A percentile compares a stretch with the other conserved stretches of the same genome.
phyloP scores from a whole-genome alignment of 139 green algal genomes.

The Gonium pectorale region DNA sequence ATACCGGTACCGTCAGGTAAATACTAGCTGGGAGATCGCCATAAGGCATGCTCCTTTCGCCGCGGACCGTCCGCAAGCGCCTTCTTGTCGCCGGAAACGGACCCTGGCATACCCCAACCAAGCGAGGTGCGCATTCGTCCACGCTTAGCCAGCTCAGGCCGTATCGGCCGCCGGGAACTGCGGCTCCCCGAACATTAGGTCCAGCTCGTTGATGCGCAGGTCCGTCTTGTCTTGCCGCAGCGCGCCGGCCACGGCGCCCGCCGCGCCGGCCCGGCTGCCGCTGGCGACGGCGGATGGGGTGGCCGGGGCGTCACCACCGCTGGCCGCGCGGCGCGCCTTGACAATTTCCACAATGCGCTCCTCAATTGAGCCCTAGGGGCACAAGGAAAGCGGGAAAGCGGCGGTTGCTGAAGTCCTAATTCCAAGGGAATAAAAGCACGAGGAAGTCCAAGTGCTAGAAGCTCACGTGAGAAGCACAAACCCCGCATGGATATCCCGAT shows the following conservation, averaged over 20 bases:
- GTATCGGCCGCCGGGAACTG: not conserved
- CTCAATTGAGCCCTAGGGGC: constrained; percentile 68
- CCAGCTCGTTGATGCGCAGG: constrained; percentile 71
- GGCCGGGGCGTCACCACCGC: not conserved
- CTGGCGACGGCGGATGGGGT: not conserved
- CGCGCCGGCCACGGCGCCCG: not conserved
- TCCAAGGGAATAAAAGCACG: too few species aligned
- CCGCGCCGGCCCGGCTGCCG: not conserved
- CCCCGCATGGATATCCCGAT: too few species aligned
- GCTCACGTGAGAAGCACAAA: too few species aligned
- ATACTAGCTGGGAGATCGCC: too few species aligned
- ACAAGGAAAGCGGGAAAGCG: not conserved
- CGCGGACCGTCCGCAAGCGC: too few species aligned
- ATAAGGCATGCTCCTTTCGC: too few species aligned
- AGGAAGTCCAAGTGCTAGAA: too few species aligned
- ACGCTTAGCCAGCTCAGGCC: too few species aligned
- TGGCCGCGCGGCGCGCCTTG: constrained; percentile 43
- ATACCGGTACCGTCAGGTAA: too few species aligned
- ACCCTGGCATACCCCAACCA: too few species aligned
- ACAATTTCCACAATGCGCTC: constrained; percentile 79
- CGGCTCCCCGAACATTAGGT: constrained; percentile 65
- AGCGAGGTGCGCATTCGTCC: too few species aligned
- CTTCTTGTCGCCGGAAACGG: too few species aligned
- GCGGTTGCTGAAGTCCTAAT: not conserved
- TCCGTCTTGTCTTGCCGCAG: constrained; percentile 44